Evolutionary conservation across 805 yeast genomes (phyloP).

Genomic region (Zygoascus tannicola): DNA sequence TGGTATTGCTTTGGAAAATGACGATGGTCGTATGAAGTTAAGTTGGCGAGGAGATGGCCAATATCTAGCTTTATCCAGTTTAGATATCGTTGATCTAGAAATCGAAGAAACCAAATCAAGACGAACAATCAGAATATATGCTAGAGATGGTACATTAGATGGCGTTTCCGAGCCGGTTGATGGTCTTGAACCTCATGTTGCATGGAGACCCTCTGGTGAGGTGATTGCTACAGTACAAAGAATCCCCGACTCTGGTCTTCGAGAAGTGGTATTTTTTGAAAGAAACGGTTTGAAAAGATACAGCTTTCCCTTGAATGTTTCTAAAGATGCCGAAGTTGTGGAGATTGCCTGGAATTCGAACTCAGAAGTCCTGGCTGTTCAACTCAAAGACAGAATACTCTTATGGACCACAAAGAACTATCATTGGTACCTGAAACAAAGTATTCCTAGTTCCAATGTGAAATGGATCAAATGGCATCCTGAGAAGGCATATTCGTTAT

Average conservation of each 20-base stretch:
- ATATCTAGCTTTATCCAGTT: slow-evolving; percentile 57
- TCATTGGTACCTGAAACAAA: slow-evolving; percentile 92
- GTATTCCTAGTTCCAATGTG: slow-evolving; percentile 41
- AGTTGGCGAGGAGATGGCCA: slow-evolving; percentile 98
- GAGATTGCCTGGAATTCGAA: slow-evolving; percentile 71
- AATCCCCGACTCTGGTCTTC: slow-evolving; percentile 27
- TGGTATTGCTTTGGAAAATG: slow-evolving; percentile 54
- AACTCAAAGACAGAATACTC: slow-evolving; percentile 53
- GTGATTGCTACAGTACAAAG: slow-evolving; percentile 76
- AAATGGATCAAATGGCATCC: slow-evolving; percentile 62
- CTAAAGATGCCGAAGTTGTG: slow-evolving; percentile 31
- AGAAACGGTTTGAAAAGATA: slow-evolving; percentile 89
- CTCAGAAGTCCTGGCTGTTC: slow-evolving; percentile 69
- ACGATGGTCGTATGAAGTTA: slow-evolving; percentile 37
- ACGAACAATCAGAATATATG: slow-evolving; percentile 75
- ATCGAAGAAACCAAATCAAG: slow-evolving; percentile 20
- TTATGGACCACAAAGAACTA: slow-evolving; percentile 89
- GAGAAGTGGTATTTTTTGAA: slow-evolving; percentile 61
- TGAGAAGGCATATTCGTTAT: slow-evolving; percentile 69
- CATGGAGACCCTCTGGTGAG: slow-evolving; percentile 92
- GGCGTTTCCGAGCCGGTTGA: slow-evolving; percentile 87
- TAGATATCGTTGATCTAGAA: slow-evolving; percentile 36
- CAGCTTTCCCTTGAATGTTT: slow-evolving; percentile 59
- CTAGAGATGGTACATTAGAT: slow-evolving; percentile 62
- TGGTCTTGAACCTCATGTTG: slow-evolving; percentile 58